These are phyloP conservation scores for Tilletia horrida DNA, from an alignment of 1,284 basidiomycete species.

Conservation along the genomic window DNA sequence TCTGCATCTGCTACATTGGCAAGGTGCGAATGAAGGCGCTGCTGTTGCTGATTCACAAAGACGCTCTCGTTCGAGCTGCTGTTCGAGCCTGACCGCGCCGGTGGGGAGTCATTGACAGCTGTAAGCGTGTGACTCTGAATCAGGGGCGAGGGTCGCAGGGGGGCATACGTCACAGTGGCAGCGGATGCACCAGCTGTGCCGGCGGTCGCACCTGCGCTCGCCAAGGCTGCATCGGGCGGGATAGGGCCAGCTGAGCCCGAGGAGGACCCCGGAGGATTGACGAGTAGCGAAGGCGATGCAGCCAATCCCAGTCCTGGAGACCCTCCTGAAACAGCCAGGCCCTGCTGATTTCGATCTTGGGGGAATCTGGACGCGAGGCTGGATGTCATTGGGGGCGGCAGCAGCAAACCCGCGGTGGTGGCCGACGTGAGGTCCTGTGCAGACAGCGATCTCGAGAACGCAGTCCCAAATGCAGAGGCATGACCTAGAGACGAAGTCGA, in stretches of 20 bases:
- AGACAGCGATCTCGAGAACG: not conserved
- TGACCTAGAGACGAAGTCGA: slow-evolving; percentile 4
- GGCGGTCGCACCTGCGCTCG: not conserved
- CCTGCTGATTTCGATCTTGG: no score
- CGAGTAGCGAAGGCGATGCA: not conserved
- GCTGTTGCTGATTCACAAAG: no score
- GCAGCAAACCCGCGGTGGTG: slow-evolving; percentile 5
- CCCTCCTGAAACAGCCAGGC: not conserved
- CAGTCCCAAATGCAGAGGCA: slow-evolving; percentile 2
- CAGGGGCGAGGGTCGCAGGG: slow-evolving; percentile 11
- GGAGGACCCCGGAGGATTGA: no score
- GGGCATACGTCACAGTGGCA: not conserved
- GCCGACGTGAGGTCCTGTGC: slow-evolving; percentile 3
- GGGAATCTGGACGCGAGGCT: no score
- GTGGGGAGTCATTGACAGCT: not conserved
- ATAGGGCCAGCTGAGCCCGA: no score
- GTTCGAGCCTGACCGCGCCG: not conserved
- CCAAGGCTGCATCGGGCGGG: no score
- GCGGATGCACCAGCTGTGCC: not conserved
- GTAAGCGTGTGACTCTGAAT: slow-evolving; percentile 17
- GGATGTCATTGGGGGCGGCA: not conserved
- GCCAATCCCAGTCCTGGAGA: not conserved
- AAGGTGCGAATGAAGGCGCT: no score
- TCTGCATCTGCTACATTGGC: no score
- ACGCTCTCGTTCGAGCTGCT: not conserved